Base-by-base conservation (phyloP, 139 green algal genomes). In the Chlamydomonas sp. region DNA sequence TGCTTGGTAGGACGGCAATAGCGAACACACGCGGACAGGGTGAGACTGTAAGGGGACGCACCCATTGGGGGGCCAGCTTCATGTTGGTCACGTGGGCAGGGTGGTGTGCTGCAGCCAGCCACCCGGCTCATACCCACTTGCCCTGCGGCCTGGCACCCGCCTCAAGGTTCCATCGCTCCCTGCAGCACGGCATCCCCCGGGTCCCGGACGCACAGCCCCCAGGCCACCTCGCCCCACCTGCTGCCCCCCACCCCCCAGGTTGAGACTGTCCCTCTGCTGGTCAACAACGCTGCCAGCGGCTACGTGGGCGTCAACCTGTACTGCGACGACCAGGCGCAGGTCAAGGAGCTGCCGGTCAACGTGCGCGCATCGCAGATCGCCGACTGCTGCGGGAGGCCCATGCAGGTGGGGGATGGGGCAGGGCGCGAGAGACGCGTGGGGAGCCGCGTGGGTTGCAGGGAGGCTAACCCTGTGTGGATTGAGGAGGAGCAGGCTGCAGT, bases 281-380 rank as follows among this genome's bases (percentile, higher is more conserved):
- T 93, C n/a, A 96, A 97, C 90, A 82, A 87, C 59, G 77, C 60
- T 9, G 90, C 95, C 66, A 93, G 83, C 20, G 91, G 88, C 31
- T 95, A 92, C 84, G 78, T 97, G 49, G 95, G 92, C 2, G 94
- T 98, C 77, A 98, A 98, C 92, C 91, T 98, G 92, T 98, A 98
- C 89, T 94, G 92, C 77, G 96, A 98, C 83, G 96, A 98, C 81
- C 91, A 96, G 76, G 85, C 89, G 58, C 85, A 90, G 85, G 86
- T 97, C 79, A 95, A 95, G 75, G 88, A 93, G 31, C 91, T 96
- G 78, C 92, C 92, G 9, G 12, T 86, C 82, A 99, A 99, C 90
- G 31, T 83, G 64, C 90, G 96, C 0, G 96, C 96, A 10, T 94
- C 90, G 15, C 90, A 94, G 14, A 95, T 99, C 16, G 92, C 96